Base-by-base conservation (phyloP, 257 asterid genomes). In the Cinchona pubescens region DNA sequence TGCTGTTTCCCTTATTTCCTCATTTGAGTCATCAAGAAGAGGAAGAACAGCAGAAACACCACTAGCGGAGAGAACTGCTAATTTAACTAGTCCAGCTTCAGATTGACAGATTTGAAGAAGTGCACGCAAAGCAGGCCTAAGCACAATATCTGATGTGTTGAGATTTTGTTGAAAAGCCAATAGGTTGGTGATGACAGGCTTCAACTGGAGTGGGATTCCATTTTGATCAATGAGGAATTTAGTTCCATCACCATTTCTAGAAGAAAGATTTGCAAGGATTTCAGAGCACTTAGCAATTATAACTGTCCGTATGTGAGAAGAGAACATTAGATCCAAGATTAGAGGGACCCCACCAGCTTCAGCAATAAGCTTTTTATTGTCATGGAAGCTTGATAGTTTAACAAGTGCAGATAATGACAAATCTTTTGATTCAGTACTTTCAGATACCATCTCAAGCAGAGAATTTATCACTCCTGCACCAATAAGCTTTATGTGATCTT, bases 371-470 rank as follows among this genome's bases (percentile, higher is more conserved):
- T 25, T 81, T 77, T 89, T 89, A 77, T 87, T 89, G 60, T 60
- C 73, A 25, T 43, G 81, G 29, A 74, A 78, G 25, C 84, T 42
- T 2, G 89, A 85, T 19, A 89, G 80, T 80, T 87, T 86, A 30
- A 75, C 82, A 34, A 89, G 88, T 2, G 85, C 85, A 32, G 78
- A 83, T 30, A 87, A 60, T 4, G 91, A 82, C 18, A 75, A 73
- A 58, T 85, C 87, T 76, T 85, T 85, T 13, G 88, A 84, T 75
- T 85, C 94, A 5, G 84, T 59, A 42, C 64, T 82, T 37, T 78
- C 89, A n/a, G 88, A 81, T 14, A 86, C 64, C 94, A 89, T 89
- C 76, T 87, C 90, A 5, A 89, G 88, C 70, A 89, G 77, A 51
- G 87, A 80, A 23, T 83, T 80, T 53, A 89, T 76, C 14, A 82